phyloP scores from a whole-genome alignment of 371 early-diverging fungal genomes.

The Mortierella sp. region DNA sequence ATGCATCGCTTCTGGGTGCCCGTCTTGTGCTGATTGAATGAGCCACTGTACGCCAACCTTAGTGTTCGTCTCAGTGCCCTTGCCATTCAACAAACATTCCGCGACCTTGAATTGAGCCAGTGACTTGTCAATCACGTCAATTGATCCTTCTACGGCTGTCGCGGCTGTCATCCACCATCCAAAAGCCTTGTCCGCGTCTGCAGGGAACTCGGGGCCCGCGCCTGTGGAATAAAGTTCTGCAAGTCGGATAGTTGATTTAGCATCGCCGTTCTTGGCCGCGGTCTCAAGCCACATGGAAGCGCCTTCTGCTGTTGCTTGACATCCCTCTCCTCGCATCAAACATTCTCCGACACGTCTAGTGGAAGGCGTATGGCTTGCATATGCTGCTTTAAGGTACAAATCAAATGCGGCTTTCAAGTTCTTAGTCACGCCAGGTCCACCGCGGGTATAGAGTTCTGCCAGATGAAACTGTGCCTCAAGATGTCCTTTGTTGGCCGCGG shows the following conservation, averaged over 20 bases:
- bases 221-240: conserved; percentile 46
- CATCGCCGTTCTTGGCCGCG: conserved; percentile 52
- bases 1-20: conserved; percentile 55
- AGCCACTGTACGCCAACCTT: conserved; percentile 46
- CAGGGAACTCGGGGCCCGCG: conserved; percentile 30
- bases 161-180: conserved; percentile 56
- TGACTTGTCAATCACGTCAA: conserved; percentile 53
- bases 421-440: conserved; percentile 42
- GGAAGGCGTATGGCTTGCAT: conserved; percentile 44
- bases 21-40: conserved; percentile 49
- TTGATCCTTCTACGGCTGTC: conserved; percentile 44
- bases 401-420: conserved; percentile 52
- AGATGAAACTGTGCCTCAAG: conserved; percentile 51
- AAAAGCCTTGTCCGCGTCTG: conserved; percentile 52
- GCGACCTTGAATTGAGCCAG: conserved; percentile 53
- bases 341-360: conserved; percentile 52
- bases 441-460: conserved; percentile 48
- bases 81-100: conserved; percentile 28
- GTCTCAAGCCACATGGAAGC: conserved; percentile 56
- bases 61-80: conserved; percentile 39
- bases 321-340: conserved; percentile 51
- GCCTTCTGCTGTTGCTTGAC: conserved; percentile 51
- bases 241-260: conserved; percentile 47
- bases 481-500: conserved; percentile 53
- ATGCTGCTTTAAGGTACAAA: conserved; percentile 49